Evolutionary conservation across 176 grass and related monocot genomes (phyloP), one percentile per base, ranked within the genome.

Genomic region (Rhynchospora pubera): DNA sequence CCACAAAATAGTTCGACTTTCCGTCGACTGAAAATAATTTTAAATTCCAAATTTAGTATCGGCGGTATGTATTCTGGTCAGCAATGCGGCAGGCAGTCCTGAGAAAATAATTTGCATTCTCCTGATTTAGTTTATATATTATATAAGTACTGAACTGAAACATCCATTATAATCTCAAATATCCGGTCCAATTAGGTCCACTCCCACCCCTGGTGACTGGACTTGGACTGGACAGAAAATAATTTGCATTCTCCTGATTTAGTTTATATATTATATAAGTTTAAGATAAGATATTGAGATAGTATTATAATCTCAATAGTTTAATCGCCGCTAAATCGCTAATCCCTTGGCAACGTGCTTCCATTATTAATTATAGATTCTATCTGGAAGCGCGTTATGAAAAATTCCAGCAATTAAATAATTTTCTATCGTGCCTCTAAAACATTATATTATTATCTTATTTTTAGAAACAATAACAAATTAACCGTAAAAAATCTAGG

Each of bases 351-450:
- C 71, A 28, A 75, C 47, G 71, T 75, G 71, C 47, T 28, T 75
- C 71, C 71, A 75, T 75, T 53, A 75, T 75, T 16, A n/a, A n/a
- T n/a, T n/a, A n/a, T n/a, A 75, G 15, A 16, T 18, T 1, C 65
- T 69, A 74, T 74, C 11, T 52, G 13, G 51, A 45, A 75, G 47
- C 71, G 71, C 71, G 47, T 75, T 53, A 75, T 72, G 12, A 74
- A 26, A 14, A 15, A 11, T 26, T 53, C 12, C 22, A 7, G 28
- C 21, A 4, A 10, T 0, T 44, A 69, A 69, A 68, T 2, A 39
- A 39, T 39, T 39, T 39, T 39, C 34, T 39, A 39, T 39, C 34
- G 34, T 39, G 34, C 34, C 34, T 39, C 34, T 39, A 39, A 0
- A 39, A 4, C 4, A 39, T 39, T 39, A 39, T 39, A 39, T 39